Evolutionary conservation across 495 filamentous ascomycete genomes (phyloP).

Genomic region (Penicillium goetzii): DNA sequence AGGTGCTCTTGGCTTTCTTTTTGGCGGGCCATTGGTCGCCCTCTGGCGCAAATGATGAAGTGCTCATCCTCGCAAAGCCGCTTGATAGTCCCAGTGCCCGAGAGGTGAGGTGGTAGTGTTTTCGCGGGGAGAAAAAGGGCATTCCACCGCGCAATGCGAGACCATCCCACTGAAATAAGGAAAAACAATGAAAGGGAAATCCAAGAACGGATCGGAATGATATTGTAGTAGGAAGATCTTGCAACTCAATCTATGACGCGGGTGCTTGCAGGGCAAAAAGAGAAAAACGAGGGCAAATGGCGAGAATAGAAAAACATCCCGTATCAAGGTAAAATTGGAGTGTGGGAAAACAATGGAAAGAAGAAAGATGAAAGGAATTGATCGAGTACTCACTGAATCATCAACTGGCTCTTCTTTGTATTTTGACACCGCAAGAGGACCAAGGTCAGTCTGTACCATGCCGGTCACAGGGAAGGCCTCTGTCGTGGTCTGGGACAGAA

Average conservation of each 20-base stretch:
- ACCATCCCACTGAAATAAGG: slow-evolving; percentile 12
- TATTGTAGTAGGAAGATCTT: slow-evolving; percentile 30
- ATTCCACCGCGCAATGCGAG: not conserved
- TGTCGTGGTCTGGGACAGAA: slow-evolving; percentile 24
- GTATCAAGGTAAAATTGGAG: not conserved
- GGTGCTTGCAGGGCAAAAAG: slow-evolving; percentile 22
- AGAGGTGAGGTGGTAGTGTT: not conserved
- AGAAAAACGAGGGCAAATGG: not conserved
- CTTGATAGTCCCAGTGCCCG: not conserved
- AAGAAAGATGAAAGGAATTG: not conserved
- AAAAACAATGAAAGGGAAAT: slow-evolving; percentile 18
- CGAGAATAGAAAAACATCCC: slow-evolving; percentile 17
- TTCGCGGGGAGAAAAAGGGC: not conserved
- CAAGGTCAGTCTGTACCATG: slow-evolving; percentile 54
- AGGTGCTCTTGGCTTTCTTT: not conserved
- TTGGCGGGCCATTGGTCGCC: not conserved
- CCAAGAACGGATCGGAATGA: slow-evolving; percentile 19
- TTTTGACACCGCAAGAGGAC: slow-evolving; percentile 39
- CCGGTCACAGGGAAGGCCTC: slow-evolving; percentile 47
- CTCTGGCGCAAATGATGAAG: not conserved
- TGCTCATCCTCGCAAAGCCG: not conserved
- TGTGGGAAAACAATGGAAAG: not conserved
- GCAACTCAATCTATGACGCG: slow-evolving; percentile 19
- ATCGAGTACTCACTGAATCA: slow-evolving; percentile 45
- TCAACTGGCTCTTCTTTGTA: slow-evolving; percentile 50